Percentiles rank a stretch among this genome's conserved stretches.
phyloP scores from a whole-genome alignment of 2,329 filamentous ascomycete genomes.

The Ascochyta clinopodiicola region DNA sequence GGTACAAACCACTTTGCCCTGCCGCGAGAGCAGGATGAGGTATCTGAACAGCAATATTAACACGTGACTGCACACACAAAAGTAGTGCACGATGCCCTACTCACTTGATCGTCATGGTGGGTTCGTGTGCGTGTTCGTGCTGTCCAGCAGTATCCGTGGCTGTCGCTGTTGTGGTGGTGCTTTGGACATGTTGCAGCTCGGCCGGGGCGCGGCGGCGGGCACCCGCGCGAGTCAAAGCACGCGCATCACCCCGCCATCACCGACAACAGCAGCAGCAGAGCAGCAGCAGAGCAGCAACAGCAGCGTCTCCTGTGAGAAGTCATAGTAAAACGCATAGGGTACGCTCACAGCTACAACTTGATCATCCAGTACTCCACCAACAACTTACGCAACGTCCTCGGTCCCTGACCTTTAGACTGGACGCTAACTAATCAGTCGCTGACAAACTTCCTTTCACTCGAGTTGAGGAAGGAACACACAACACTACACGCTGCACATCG shows the following conservation, averaged over 20 bases:
- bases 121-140: background rate
- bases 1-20: constrained; percentile 94
- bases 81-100: constrained; percentile 20
- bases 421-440: constrained; percentile 14
- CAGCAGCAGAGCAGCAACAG: constrained; percentile 2
- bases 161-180: background rate
- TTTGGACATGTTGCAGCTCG: constrained; percentile 17
- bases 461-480: background rate
- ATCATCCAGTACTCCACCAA: background rate
- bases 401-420: background rate
- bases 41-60: constrained; percentile 67
- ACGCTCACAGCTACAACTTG: background rate
- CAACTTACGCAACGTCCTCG: background rate
- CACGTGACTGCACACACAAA: background rate
- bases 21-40: constrained; percentile 93
- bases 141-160: constrained; percentile 11
- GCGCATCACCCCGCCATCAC: constrained; percentile 29
- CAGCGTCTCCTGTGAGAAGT: background rate
- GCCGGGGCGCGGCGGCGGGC: background rate
- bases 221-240: constrained; percentile 32
- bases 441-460: constrained; percentile 11
- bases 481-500: background rate
- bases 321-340: background rate
- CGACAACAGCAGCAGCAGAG: background rate
- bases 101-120: constrained; percentile 63